Base-by-base conservation (phyloP, 768 basidiomycete species). In the Mycena epipterygia region DNA sequence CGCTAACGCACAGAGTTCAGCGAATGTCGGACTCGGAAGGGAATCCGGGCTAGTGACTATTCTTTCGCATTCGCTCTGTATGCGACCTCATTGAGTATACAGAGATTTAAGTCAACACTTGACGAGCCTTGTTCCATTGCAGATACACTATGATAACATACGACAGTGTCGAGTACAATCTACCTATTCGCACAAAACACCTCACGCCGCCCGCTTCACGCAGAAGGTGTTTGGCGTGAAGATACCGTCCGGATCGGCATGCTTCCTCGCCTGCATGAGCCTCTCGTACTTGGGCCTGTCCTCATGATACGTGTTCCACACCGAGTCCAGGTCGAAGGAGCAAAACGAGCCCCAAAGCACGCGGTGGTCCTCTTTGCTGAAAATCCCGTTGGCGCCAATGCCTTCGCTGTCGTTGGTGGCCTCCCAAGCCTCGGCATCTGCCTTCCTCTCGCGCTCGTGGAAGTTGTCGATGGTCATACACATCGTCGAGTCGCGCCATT, bases 381-480 rank as follows among this genome's bases (percentile, higher is more conserved):
- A 70, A 32, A 64, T 48, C 14, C 68, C 68, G 27, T 64, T 21
- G 29, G 62, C 52, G 23, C 68, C 63, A 35, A 70, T 52, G 30
- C 52, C 63, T 39, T 70, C 63, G n/a, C 12, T 12, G 68, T 70
- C 68, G 51, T 70, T 70, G 21, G 32, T 56, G 51, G 68, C 68
- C 61, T 29, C 46, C 68, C 68, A 70, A 44, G 68, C 68, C 27
- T 70, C 63, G 25, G 68, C 68, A 5, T 58, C 68, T 6, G 56
- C 68, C 33, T 58, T 57, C 63, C 65, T 70, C 37, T 70, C 68
- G 33, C 62, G n/a, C 56, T 59, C 52, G 68, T 70, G 68, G 68
- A 70, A 70, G 51, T 65, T 64, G 57, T 70, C 62, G 63, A 70
- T 49, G 42, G 63, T 65, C 68, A 70, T 70, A 52, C 68, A 70